Percentiles rank a stretch among this genome's conserved stretches.
Evolutionary conservation across 1,284 basidiomycete genomes (phyloP).

Genomic region (Papiliotrema terrestris): DNA sequence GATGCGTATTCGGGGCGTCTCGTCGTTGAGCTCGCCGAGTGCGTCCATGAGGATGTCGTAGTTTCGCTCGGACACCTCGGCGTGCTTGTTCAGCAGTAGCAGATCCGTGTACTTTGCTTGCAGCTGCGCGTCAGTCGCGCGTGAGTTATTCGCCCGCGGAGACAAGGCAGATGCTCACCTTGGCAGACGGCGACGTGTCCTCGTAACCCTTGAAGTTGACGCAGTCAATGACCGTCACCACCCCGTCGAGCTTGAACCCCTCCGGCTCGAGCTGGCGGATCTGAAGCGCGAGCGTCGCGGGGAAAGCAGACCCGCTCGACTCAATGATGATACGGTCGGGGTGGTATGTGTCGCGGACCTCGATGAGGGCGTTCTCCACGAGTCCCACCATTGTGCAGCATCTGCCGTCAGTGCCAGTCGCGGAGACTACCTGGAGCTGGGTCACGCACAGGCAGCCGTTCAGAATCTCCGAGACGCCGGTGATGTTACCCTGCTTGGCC

Average conservation of each 20-base stretch:
- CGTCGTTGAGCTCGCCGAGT: constrained; percentile 81
- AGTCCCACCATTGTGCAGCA: constrained; percentile 88
- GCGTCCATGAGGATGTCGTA: constrained; percentile 79
- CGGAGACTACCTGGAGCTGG: background rate
- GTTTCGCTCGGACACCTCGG: constrained; percentile 66
- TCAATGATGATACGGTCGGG: constrained; percentile 90
- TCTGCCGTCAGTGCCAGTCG: constrained; percentile 49
- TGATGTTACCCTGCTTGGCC: constrained; percentile 72
- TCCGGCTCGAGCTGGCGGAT: constrained; percentile 76
- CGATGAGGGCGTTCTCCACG: constrained; percentile 80
- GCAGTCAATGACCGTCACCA: constrained; percentile 82
- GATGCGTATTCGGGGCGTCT: constrained; percentile 73
- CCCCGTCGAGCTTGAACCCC: constrained; percentile 78
- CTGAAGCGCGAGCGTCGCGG: constrained; percentile 85
- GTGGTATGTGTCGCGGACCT: constrained; percentile 77
- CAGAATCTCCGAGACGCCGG: constrained; percentile 82
- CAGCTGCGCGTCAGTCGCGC: constrained; percentile 52
- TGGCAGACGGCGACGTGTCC: constrained; percentile 79
- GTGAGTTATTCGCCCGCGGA: background rate
- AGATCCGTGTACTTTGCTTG: constrained; percentile 91
- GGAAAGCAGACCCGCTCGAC: constrained; percentile 71
- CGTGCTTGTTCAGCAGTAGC: constrained; percentile 86
- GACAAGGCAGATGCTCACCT: constrained; percentile 29
- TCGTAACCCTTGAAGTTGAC: constrained; percentile 84
- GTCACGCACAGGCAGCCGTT: constrained; percentile 79